These are phyloP conservation scores for Echinosophora koreensis DNA, from an alignment of 306 rosid species.

Conservation along the genomic window DNA sequence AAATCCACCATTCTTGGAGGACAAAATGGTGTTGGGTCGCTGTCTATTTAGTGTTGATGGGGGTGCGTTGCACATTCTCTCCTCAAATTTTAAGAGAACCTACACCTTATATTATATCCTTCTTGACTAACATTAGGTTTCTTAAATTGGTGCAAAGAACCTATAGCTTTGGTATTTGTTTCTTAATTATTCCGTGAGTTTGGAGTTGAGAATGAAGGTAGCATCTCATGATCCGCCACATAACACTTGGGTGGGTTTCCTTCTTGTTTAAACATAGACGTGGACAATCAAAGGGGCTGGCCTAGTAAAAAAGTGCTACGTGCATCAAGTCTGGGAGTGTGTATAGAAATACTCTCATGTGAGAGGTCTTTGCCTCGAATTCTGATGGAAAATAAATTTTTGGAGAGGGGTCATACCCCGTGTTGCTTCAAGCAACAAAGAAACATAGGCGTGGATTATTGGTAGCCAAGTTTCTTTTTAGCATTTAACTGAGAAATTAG, in stretches of 20 bases:
- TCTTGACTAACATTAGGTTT: conserved; percentile 33
- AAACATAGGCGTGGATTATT: no score
- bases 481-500: no score
- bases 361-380: no score
- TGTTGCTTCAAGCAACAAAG: no score
- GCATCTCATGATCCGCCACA: conserved; percentile 8
- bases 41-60: conserved; percentile 48
- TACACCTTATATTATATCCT: conserved; percentile 31
- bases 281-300: no score
- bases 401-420: no score
- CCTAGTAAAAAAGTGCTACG: no score
- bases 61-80: conserved; percentile 48
- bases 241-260: conserved; percentile 8
- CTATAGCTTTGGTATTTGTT: conserved; percentile 47
- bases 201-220: conserved; percentile 10
- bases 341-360: no score
- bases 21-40: conserved; percentile 49
- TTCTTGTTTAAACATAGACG: conserved; percentile 34
- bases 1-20: conserved; percentile 50
- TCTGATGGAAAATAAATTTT: no score
- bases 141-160: conserved; percentile 53
- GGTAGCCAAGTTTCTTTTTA: no score
- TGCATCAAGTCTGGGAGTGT: no score
- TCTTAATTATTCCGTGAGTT: conserved; percentile 18
- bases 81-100: conserved; percentile 42